Conservation (phyloP, 2,329 filamentous ascomycete genomes). For the Aureobasidium leucospermi region DNA sequence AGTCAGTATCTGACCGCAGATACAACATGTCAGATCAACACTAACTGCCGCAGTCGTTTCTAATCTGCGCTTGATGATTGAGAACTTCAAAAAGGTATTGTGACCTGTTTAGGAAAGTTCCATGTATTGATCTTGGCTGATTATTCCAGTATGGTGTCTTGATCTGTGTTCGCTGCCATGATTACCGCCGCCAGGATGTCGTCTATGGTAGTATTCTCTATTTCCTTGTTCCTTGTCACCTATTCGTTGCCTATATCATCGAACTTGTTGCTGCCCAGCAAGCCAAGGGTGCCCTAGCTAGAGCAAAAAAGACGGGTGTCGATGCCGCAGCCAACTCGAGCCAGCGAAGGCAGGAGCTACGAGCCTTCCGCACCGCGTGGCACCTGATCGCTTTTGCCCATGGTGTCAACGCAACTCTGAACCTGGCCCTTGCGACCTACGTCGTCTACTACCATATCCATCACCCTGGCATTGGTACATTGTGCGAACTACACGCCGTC, state of each 20-base stretch:
- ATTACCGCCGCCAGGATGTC: constrained; percentile 73
- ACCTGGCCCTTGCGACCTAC: constrained; percentile 70
- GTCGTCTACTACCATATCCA: constrained; percentile 87
- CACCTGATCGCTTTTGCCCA: constrained; percentile 72
- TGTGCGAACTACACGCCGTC: constrained; percentile 85
- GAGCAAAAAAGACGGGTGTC: constrained; percentile 37
- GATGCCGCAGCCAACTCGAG: constrained; percentile 43
- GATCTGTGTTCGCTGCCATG: constrained; percentile 84
- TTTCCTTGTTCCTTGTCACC: constrained; percentile 79
- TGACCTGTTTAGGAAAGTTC: neutral
- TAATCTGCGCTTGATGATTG: constrained; percentile 88
- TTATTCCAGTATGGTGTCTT: constrained; percentile 69
- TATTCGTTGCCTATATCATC: constrained; percentile 84
- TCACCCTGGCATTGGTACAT: constrained; percentile 86
- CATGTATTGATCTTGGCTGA: neutral
- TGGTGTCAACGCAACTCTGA: constrained; percentile 73
- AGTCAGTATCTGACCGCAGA: constrained; percentile 40
- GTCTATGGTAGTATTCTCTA: constrained; percentile 71
- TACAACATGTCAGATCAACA: neutral
- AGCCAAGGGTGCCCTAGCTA: constrained; percentile 60
- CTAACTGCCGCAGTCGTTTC: constrained; percentile 60
- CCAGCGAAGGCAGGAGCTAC: constrained; percentile 48
- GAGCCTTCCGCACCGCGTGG: constrained; percentile 53
- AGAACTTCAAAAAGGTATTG: constrained; percentile 85
- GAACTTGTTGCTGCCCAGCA: constrained; percentile 76